phyloP scores from a whole-genome alignment of 805 yeast genomes.

The Candida loeiensis region DNA sequence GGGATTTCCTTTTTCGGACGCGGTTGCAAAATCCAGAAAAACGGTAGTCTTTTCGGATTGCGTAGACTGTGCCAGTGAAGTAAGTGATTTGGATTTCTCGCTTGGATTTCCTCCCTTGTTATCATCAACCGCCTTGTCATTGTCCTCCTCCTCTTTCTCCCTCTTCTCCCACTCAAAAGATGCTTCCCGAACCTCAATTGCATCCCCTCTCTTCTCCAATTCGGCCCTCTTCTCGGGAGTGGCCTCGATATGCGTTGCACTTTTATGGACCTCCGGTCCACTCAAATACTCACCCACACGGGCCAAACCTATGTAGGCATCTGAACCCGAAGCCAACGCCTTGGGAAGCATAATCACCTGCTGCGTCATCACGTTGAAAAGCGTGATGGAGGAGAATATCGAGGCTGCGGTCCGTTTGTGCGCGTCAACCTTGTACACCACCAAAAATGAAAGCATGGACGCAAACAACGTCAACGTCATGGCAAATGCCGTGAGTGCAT shows the following conservation, averaged over 20 bases:
- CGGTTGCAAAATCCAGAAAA: no score
- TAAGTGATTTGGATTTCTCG: slow-evolving; percentile 19
- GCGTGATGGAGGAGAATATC: slow-evolving; percentile 67
- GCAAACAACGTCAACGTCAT: slow-evolving; percentile 66
- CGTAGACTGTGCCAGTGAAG: no score
- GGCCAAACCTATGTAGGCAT: slow-evolving; percentile 59
- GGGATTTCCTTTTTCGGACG: slow-evolving; percentile 1
- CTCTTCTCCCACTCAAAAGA: slow-evolving; percentile 63
- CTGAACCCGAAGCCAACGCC: slow-evolving; percentile 65
- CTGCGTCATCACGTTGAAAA: slow-evolving; percentile 59
- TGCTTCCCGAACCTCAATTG: slow-evolving; percentile 49
- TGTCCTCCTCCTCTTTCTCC: slow-evolving; percentile 9
- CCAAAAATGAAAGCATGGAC: slow-evolving; percentile 55
- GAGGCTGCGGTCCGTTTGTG: slow-evolving; percentile 52
- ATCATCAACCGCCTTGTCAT: neutral
- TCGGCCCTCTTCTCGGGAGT: slow-evolving; percentile 17
- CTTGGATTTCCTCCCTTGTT: neutral
- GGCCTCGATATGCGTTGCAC: slow-evolving; percentile 27
- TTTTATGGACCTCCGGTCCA: slow-evolving; percentile 31
- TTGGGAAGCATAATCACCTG: slow-evolving; percentile 69
- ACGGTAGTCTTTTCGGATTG: no score
- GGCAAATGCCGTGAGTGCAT: slow-evolving; percentile 59
- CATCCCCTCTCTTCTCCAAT: slow-evolving; percentile 32
- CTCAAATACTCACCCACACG: slow-evolving; percentile 56
- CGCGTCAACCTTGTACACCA: slow-evolving; percentile 30